Evolutionary conservation across 202 grass and related monocot genomes (phyloP).

Genomic region (Brachypodium distachyon): DNA sequence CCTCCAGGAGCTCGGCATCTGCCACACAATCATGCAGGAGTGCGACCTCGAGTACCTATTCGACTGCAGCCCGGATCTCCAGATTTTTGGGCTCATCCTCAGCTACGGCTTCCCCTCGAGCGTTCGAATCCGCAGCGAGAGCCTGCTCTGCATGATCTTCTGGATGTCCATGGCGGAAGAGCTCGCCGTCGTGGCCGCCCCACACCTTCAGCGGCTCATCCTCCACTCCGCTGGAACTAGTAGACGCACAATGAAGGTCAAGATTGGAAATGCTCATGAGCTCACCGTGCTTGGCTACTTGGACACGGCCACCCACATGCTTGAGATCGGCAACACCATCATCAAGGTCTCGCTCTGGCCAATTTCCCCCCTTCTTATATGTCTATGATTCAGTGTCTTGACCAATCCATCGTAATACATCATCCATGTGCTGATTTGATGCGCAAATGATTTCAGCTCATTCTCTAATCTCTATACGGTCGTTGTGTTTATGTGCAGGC

Average conservation of each 20-base stretch:
- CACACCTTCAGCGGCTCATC: conserved; percentile 12
- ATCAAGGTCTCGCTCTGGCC: background rate
- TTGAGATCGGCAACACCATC: conserved; percentile 29
- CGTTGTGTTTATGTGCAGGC: background rate
- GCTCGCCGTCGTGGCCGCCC: conserved; percentile 15
- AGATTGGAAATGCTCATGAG: conserved; percentile 11
- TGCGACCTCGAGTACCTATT: background rate
- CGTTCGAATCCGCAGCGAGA: background rate
- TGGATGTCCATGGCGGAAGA: background rate
- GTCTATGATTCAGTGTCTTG: background rate
- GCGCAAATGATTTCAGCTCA: background rate
- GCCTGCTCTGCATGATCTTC: conserved; percentile 8
- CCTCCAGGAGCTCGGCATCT: conserved; percentile 33
- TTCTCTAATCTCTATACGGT: background rate
- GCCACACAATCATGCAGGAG: background rate
- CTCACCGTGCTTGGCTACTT: conserved; percentile 30
- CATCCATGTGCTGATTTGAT: background rate
- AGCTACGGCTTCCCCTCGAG: background rate
- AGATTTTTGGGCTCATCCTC: conserved; percentile 6
- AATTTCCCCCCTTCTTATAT: background rate
- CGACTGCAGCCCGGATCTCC: conserved; percentile 20
- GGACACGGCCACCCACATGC: background rate
- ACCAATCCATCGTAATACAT: too few relatives aligned
- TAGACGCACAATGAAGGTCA: background rate
- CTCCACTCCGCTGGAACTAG: background rate